Evolutionary conservation across 1,284 basidiomycete genomes (phyloP).

Genomic region (Bondarzewia mesenterica): DNA sequence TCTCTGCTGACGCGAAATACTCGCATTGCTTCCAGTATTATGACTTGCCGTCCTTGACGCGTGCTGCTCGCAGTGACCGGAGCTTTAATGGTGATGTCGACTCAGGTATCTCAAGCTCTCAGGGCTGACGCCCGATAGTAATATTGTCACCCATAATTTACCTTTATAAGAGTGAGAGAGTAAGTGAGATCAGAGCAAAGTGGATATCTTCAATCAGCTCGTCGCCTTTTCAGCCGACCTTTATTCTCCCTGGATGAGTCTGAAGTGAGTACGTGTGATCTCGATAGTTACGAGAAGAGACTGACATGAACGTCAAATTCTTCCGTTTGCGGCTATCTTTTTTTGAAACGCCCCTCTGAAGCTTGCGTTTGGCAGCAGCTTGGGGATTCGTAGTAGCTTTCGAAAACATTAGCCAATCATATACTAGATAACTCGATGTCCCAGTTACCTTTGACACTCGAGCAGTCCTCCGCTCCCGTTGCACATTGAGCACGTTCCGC

Average conservation of each 20-base stretch:
- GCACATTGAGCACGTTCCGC: slow-evolving; percentile 58
- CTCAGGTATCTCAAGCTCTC: too few relatives aligned
- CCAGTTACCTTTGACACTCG: slow-evolving; percentile 49
- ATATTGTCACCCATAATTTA: too few relatives aligned
- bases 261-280: not conserved
- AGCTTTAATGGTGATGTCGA: too few relatives aligned
- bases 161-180: too few relatives aligned
- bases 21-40: too few relatives aligned
- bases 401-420: not conserved
- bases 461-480: slow-evolving; percentile 67
- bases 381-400: slow-evolving; percentile 67
- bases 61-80: too few relatives aligned
- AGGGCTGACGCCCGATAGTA: too few relatives aligned
- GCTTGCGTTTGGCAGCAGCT: slow-evolving; percentile 68
- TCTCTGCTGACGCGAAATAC: too few relatives aligned
- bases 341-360: slow-evolving; percentile 60
- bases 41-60: too few relatives aligned
- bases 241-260: slow-evolving; percentile 18
- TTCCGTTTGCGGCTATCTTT: slow-evolving; percentile 82
- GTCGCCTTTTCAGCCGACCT: slow-evolving; percentile 19
- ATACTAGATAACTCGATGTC: not conserved
- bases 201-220: too few relatives aligned
- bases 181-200: too few relatives aligned
- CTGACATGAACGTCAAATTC: slow-evolving; percentile 50
- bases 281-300: slow-evolving; percentile 2